Percentiles rank a stretch among this genome's conserved stretches.
Evolutionary conservation across 306 rosid genomes (phyloP).

Genomic region (Fragaria iinumae): DNA sequence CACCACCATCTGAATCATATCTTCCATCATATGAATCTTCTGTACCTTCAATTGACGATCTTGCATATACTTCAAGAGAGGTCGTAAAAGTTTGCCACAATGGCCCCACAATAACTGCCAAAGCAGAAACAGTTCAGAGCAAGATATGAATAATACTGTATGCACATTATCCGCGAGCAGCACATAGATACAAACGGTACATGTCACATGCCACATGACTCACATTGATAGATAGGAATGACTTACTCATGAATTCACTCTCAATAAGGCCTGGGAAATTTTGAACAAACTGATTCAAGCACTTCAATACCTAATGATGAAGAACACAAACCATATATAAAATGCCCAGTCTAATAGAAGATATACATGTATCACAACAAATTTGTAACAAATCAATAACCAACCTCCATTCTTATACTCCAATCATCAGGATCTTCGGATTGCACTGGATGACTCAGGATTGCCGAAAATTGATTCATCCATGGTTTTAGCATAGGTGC

Average conservation of each 20-base stretch:
- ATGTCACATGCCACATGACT: not conserved
- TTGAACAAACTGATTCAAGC: slow-evolving; percentile 88
- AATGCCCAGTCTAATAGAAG: slow-evolving; percentile 8
- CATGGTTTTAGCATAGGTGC: slow-evolving; percentile 75
- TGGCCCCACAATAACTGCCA: slow-evolving; percentile 74
- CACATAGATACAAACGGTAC: slow-evolving; percentile 14
- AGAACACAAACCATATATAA: slow-evolving; percentile 16
- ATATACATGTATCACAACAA: not conserved
- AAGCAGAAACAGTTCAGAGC: slow-evolving; percentile 23
- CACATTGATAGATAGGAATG: not conserved
- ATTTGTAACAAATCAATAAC: slow-evolving; percentile 23
- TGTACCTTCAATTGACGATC: slow-evolving; percentile 71
- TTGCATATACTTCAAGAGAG: slow-evolving; percentile 60
- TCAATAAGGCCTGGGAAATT: slow-evolving; percentile 68
- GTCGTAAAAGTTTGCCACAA: slow-evolving; percentile 88
- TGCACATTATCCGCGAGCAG: slow-evolving; percentile 9
- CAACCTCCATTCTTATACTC: slow-evolving; percentile 86
- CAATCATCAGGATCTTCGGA: slow-evolving; percentile 92
- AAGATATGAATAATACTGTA: slow-evolving; percentile 20
- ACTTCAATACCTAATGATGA: slow-evolving; percentile 75
- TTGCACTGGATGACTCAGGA: slow-evolving; percentile 66
- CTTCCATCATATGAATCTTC: slow-evolving; percentile 83
- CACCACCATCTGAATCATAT: slow-evolving; percentile 93
- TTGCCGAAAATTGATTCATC: slow-evolving; percentile 76
- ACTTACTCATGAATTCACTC: slow-evolving; percentile 68